Evolutionary conservation across 1,139 yeast genomes (phyloP), one percentile per base, ranked within the genome.

Genomic region (Nakaseomyces nivariensis): DNA sequence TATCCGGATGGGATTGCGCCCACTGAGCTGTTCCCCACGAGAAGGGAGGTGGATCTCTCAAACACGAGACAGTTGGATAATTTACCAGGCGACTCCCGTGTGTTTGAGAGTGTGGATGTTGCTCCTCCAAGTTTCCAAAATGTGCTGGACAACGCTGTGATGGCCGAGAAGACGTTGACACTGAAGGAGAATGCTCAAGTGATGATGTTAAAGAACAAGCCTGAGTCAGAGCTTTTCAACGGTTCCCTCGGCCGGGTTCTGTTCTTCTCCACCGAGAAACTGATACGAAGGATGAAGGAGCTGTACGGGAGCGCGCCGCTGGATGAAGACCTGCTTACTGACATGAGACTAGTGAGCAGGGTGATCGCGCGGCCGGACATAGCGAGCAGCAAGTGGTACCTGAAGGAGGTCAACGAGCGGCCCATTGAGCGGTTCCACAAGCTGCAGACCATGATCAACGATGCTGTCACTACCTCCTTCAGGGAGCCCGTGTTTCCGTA

Each of bases 161-260:
- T 90, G 72, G 94, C 94, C 5, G 85, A 84, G 5, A 72, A 73
- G 45, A 64, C 65, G n/a, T 67, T 92, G 13, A 72, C 71, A 1
- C 71, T 92, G 58, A 90, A 89, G 60, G 79, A 77, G 49, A 87
- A 86, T 49, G 95, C 97, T 0, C 98, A 92, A 67, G 98, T 92
- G 0, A 90, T 92, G 97, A 82, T 94, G 76, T 74, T 92, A 55
- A 92, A 90, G 64, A 94, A 92, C 63, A 76, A 82, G 51, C 96
- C 89, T 59, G 92, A 83, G 44, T 78, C 84, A 0, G 62, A 60
- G 31, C 72, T 92, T 43, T 97, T 94, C 25, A 92, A 92, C 66
- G 98, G 99, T 0, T 80, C 96, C 0, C 71, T 92, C 47, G 99
- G 99, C 0, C 82, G 75, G 50, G 89, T 92, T 1, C 52, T 70